These are phyloP conservation scores for Aureobasidium melanogenum DNA, from an alignment of 2,329 filamentous ascomycete species.

Conservation along the genomic window DNA sequence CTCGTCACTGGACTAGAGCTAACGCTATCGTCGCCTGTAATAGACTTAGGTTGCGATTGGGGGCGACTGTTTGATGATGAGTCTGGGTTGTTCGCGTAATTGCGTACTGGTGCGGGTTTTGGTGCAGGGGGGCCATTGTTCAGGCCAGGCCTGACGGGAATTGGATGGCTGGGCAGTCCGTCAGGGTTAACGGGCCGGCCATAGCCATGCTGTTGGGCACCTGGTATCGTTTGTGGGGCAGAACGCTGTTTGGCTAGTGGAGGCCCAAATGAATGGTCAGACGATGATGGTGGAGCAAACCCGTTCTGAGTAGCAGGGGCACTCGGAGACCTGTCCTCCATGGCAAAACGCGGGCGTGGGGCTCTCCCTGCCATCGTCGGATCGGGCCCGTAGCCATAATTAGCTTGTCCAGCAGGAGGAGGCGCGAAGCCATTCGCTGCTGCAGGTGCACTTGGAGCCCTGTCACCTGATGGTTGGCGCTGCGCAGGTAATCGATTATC, in stretches of 20 bases:
- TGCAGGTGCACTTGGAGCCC: conserved; percentile 12
- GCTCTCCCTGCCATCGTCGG: background rate
- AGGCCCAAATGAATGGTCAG: conserved; percentile 13
- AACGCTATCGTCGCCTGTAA: conserved; percentile 9
- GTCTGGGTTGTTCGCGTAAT: conserved; percentile 27
- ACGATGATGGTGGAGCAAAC: conserved; percentile 10
- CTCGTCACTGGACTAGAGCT: conserved; percentile 57
- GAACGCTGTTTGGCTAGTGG: conserved; percentile 20
- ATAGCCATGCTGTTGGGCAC: conserved; percentile 6
- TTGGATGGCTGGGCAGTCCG: conserved; percentile 46
- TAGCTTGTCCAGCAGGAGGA: background rate
- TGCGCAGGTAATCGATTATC: background rate
- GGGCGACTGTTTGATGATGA: background rate
- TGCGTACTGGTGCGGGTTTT: conserved; percentile 45
- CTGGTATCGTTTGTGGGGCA: background rate
- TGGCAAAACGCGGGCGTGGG: background rate
- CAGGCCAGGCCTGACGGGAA: conserved; percentile 45
- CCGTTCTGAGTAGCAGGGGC: background rate
- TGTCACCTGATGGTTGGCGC: background rate
- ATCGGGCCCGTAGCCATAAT: background rate
- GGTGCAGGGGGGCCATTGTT: conserved; percentile 26
- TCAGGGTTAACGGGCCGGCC: conserved; percentile 39
- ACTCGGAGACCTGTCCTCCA: background rate
- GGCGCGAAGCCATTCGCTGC: background rate
- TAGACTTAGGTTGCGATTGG: background rate